These are phyloP conservation scores for Magnolia sinica DNA, from an alignment of 164 flowering plant species.

Conservation along the genomic window DNA sequence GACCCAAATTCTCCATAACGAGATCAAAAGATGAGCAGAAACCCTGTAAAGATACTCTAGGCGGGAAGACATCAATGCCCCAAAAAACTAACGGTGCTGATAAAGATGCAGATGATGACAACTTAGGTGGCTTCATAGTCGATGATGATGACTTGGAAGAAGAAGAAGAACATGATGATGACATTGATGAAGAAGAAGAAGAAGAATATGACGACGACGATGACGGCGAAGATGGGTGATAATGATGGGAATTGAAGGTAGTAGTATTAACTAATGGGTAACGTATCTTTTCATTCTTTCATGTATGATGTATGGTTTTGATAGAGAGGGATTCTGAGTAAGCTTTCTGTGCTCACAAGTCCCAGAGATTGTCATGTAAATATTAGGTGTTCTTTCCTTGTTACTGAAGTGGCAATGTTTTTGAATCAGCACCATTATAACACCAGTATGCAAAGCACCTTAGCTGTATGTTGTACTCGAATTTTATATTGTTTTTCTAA, in stretches of 20 bases:
- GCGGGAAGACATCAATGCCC: constrained; percentile 1
- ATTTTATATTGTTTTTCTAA: neutral
- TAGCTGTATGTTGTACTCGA: neutral
- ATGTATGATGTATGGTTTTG: neutral
- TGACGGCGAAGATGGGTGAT: constrained; percentile 15
- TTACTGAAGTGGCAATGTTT: too few relatives aligned
- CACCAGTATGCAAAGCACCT: neutral
- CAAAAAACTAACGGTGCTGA: constrained; percentile 12
- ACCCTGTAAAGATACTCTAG: constrained; percentile 9
- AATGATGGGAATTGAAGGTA: constrained; percentile 2
- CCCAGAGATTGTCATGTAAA: neutral
- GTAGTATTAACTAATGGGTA: neutral
- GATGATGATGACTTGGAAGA: constrained; percentile 38
- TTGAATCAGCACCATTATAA: neutral
- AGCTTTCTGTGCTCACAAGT: neutral
- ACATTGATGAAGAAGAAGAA: constrained; percentile 46
- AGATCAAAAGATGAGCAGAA: constrained; percentile 47
- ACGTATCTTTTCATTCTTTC: neutral
- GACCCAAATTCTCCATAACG: constrained; percentile 41
- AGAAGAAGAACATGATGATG: constrained; percentile 31
- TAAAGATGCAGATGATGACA: constrained; percentile 35
- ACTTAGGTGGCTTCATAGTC: constrained; percentile 80
- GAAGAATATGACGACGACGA: constrained; percentile 46
- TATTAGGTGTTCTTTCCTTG: neutral
- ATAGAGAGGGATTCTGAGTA: neutral